Conservation (phyloP, 208 protist genomes). For the Trypanosomatidae sp. region DNA sequence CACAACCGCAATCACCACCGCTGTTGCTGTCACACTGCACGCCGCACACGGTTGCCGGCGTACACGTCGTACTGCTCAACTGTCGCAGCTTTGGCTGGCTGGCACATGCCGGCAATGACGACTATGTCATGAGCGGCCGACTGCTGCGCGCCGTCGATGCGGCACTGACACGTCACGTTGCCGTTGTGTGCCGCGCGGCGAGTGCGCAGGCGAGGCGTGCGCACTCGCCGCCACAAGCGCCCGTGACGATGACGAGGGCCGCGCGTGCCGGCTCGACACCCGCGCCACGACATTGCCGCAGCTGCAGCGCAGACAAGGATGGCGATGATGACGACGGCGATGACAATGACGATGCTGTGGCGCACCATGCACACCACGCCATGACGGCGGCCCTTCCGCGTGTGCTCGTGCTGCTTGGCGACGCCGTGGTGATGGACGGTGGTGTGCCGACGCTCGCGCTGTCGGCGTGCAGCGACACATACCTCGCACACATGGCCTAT, state of each 20-base stretch:
- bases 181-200: background rate
- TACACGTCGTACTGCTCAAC: too few relatives aligned
- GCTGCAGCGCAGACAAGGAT: too few relatives aligned
- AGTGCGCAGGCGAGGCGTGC: background rate
- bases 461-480: slow-evolving; percentile 9
- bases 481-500: slow-evolving; percentile 33
- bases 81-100: background rate
- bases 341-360: too few relatives aligned
- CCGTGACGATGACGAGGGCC: too few relatives aligned
- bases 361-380: slow-evolving; percentile 2
- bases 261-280: too few relatives aligned
- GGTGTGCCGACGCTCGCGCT: slow-evolving; percentile 34
- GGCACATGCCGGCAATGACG: background rate
- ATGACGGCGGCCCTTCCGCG: slow-evolving; percentile 1
- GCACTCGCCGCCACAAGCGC: slow-evolving; percentile 8
- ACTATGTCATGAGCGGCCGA: too few relatives aligned
- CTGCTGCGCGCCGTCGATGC: too few relatives aligned
- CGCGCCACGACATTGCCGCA: too few relatives aligned
- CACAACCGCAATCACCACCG: too few relatives aligned
- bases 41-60: background rate
- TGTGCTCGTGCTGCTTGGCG: slow-evolving; percentile 29
- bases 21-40: background rate
- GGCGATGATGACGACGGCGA: slow-evolving; percentile 20
- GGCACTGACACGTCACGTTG: background rate
- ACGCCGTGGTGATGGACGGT: slow-evolving; percentile 50